Evolutionary conservation across 1,284 basidiomycete species (phyloP), one percentile per base, ranked within the genome.

Genomic region (Melanopsichium pennsylvanicum): DNA sequence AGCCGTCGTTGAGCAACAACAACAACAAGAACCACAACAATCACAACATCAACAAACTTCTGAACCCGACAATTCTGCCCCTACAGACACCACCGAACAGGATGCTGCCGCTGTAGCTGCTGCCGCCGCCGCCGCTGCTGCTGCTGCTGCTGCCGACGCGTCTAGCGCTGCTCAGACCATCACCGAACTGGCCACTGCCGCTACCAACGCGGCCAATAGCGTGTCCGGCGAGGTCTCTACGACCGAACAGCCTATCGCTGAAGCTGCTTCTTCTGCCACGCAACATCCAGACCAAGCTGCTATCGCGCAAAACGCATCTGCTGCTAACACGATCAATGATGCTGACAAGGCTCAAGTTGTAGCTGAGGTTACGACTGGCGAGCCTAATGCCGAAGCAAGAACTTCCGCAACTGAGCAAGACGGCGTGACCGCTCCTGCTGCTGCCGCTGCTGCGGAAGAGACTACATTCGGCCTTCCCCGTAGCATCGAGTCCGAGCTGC

Each of bases 151-250:
- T 29, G 55, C 62, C 25, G 62, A 66, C 47, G 62, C 62, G 22
- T 66, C 62, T 26, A 55, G 46, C 11, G 62, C 62, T 7, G 62
- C 62, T 35, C 62, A 66, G 40, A 66, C 62, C 39, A 66, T 66
- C 47, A 60, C 62, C 38, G 50, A 66, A 21, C 40, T 66, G 4
- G 62, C 62, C 22, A 55, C 62, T 15, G 62, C 62, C n/a, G 62
- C 62, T 38, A 66, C 62, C 37, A 59, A 54, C 25, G 62, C 59
- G 3, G 59, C 59, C 41, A 50, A 41, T 34, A 34, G 16, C 35
- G 32, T 37, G 5, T 13, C 32, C 16, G 12, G 29, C 18, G 40
- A 42, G 19, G 44, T 26, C 22, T 5, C 44, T 22, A 15, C 33
- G 4, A 7, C 23, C n/a, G 33, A 25, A 9, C 31, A 33, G 19